Percentiles rank a stretch among this genome's conserved stretches.
These are phyloP conservation scores for Tolypocladium cylindrosporum DNA, from an alignment of 2,329 filamentous ascomycete genomes.

Conservation along the genomic window DNA sequence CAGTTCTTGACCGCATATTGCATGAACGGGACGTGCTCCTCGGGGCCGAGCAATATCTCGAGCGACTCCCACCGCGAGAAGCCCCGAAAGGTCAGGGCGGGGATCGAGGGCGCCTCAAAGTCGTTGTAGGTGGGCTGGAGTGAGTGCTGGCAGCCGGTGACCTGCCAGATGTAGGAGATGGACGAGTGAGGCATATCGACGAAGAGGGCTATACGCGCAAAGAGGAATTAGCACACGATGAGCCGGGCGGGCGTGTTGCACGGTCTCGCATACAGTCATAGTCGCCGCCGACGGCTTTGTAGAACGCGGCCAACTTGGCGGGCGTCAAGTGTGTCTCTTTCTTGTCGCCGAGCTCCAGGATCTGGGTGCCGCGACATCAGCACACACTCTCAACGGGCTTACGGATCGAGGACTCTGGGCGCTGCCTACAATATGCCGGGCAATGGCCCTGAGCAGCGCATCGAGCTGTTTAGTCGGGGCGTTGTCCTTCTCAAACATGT, in stretches of 20 bases:
- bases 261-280: slow-evolving; percentile 49
- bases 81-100: slow-evolving; percentile 71
- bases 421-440: slow-evolving; percentile 56
- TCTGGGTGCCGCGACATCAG: slow-evolving; percentile 25
- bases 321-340: slow-evolving; percentile 47
- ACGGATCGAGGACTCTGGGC: not conserved
- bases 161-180: slow-evolving; percentile 87
- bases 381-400: not conserved
- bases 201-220: slow-evolving; percentile 51
- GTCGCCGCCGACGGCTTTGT: slow-evolving; percentile 63
- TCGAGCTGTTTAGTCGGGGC: slow-evolving; percentile 56
- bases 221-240: not conserved
- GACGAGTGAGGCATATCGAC: slow-evolving; percentile 60
- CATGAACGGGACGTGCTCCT: slow-evolving; percentile 77
- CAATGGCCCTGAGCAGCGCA: slow-evolving; percentile 59
- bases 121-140: slow-evolving; percentile 66
- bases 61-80: slow-evolving; percentile 94
- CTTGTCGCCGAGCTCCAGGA: slow-evolving; percentile 47
- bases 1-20: slow-evolving; percentile 73
- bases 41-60: slow-evolving; percentile 76
- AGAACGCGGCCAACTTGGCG: slow-evolving; percentile 65
- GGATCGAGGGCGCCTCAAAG: slow-evolving; percentile 67
- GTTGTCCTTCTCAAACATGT: slow-evolving; percentile 60
- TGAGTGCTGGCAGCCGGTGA: slow-evolving; percentile 80
- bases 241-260: not conserved